Conservation (phyloP, 2,329 filamentous ascomycete species). For the Fusarium aywerte region DNA sequence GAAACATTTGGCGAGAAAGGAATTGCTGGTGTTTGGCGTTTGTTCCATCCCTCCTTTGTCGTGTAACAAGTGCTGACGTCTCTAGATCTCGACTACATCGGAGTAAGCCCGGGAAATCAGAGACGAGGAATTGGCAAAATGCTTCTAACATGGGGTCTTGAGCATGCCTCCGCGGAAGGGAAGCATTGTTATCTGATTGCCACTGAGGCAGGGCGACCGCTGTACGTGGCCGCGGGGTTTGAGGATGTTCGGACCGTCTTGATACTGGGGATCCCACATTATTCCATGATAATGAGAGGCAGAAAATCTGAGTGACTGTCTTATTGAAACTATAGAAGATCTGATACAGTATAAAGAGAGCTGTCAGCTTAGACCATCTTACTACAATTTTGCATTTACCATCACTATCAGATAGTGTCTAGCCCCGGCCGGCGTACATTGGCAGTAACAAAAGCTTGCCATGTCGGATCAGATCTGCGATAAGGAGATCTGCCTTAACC, state of each 20-base stretch:
- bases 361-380: too few relatives aligned
- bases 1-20: constrained; percentile 4
- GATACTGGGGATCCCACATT: constrained; percentile 15
- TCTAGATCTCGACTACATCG: constrained; percentile 20
- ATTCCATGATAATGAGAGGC: constrained; percentile 10
- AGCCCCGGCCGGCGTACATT: too few relatives aligned
- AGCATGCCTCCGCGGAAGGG: neutral
- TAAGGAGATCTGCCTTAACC: too few relatives aligned
- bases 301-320: neutral
- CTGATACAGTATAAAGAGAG: too few relatives aligned
- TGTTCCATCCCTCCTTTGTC: neutral
- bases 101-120: constrained; percentile 6
- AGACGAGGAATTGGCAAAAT: constrained; percentile 12
- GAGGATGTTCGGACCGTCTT: constrained; percentile 1
- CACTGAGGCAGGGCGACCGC: constrained; percentile 6
- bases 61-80: neutral
- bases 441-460: too few relatives aligned
- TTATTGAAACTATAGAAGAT: too few relatives aligned
- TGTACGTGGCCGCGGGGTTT: constrained; percentile 10
- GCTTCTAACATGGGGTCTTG: constrained; percentile 3
- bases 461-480: too few relatives aligned
- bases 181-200: constrained; percentile 19
- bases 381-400: too few relatives aligned
- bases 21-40: constrained; percentile 17
- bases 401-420: too few relatives aligned